Percentiles rank a stretch among this genome's conserved stretches.
Evolutionary conservation across 2,329 filamentous ascomycete species (phyloP).

Genomic region (Talaromyces amestolkiae): DNA sequence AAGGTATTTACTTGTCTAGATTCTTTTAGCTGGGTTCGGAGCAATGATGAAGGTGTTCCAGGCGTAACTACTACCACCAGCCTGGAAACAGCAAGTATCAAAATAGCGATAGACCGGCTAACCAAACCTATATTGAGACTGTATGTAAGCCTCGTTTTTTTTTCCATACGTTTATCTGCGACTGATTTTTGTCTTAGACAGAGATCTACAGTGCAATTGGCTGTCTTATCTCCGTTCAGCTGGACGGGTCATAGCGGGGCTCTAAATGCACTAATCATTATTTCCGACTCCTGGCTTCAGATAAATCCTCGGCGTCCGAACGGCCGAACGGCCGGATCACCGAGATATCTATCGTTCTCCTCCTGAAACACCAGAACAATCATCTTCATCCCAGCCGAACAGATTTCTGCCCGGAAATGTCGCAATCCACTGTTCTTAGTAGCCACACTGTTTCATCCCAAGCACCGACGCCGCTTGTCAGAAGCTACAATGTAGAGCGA

Average conservation of each 20-base stretch:
- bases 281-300: not conserved
- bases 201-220: not conserved
- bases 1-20: too few species aligned
- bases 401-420: not conserved
- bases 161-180: too few species aligned
- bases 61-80: too few species aligned
- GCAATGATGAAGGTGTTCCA: too few species aligned
- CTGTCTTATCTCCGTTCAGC: not conserved
- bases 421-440: not conserved
- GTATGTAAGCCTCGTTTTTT: too few species aligned
- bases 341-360: not conserved
- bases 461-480: not conserved
- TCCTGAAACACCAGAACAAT: not conserved
- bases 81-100: too few species aligned
- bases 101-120: too few species aligned
- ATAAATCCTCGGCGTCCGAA: not conserved
- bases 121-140: too few species aligned
- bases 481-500: conserved; percentile 18
- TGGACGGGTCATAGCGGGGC: not conserved
- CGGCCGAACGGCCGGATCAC: not conserved
- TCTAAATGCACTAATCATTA: not conserved
- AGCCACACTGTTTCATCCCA: not conserved
- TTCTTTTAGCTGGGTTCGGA: too few species aligned
- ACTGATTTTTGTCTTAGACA: too few species aligned
- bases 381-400: not conserved